Percentiles rank a stretch among this genome's conserved stretches.
These are phyloP conservation scores for Ganoderma sp. DNA, from an alignment of 1,284 basidiomycete species.

Conservation along the genomic window DNA sequence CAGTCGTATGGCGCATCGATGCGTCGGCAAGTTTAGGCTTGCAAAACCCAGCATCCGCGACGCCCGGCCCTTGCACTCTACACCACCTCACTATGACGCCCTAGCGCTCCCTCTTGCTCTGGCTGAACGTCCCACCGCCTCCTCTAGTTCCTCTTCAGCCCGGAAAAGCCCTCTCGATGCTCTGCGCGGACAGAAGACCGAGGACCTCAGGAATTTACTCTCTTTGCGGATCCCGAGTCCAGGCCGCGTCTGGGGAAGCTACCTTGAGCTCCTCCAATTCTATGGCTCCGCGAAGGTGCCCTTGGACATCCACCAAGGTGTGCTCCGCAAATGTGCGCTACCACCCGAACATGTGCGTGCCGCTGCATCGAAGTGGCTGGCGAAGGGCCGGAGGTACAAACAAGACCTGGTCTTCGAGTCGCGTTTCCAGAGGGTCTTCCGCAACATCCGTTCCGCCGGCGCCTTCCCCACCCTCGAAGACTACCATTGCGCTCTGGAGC, in stretches of 20 bases:
- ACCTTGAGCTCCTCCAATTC: conserved; percentile 58
- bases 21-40: conserved; percentile 30
- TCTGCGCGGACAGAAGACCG: conserved; percentile 37
- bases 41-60: conserved; percentile 19
- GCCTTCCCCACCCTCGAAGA: conserved; percentile 61
- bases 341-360: conserved; percentile 52
- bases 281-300: conserved; percentile 57
- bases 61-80: conserved; percentile 22
- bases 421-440: conserved; percentile 67
- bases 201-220: conserved; percentile 42
- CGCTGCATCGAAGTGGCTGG: conserved; percentile 47
- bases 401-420: conserved; percentile 60
- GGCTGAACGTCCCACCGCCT: conserved; percentile 17
- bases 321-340: conserved; percentile 68
- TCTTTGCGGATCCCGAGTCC: conserved; percentile 44
- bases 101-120: conserved; percentile 20
- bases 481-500: conserved; percentile 73
- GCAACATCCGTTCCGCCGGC: conserved; percentile 66
- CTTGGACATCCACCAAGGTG: conserved; percentile 66
- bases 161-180: conserved; percentile 14
- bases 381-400: conserved; percentile 38
- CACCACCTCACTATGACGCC: conserved; percentile 19
- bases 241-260: conserved; percentile 62
- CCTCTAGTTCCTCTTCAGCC: conserved; percentile 19
- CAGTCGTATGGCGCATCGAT: conserved; percentile 32